Evolutionary conservation across 2,329 filamentous ascomycete species (phyloP).

Genomic region (Fusarium goolgardi): DNA sequence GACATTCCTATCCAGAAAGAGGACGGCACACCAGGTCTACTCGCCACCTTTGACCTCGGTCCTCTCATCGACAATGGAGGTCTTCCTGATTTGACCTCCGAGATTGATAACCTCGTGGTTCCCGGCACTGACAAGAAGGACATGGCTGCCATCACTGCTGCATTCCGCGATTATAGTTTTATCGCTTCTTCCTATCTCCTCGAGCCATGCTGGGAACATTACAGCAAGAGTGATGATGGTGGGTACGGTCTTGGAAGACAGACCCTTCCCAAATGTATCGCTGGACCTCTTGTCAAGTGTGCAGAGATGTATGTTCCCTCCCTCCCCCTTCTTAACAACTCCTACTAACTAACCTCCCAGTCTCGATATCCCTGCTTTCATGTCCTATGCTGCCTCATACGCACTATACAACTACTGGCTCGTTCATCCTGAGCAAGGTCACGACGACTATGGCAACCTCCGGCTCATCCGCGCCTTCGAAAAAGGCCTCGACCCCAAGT

Average conservation of each 20-base stretch:
- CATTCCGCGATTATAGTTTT: constrained; percentile 36
- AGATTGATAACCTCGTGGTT: constrained; percentile 35
- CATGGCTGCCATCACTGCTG: constrained; percentile 37
- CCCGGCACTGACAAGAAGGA: constrained; percentile 30
- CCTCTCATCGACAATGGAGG: constrained; percentile 32
- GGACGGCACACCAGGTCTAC: constrained; percentile 26
- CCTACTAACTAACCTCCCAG: constrained; percentile 8
- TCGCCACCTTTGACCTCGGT: constrained; percentile 34
- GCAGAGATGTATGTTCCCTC: constrained; percentile 29
- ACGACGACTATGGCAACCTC: constrained; percentile 74
- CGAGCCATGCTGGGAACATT: constrained; percentile 36
- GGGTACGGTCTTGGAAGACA: constrained; percentile 32
- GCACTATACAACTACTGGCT: constrained; percentile 76
- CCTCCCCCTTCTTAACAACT: accelerated
- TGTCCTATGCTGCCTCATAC: constrained; percentile 69
- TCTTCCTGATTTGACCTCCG: constrained; percentile 32
- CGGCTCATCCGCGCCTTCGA: constrained; percentile 93
- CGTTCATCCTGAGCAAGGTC: constrained; percentile 65
- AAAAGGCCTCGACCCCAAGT: constrained; percentile 84
- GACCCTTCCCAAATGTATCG: constrained; percentile 38
- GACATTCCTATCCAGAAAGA: constrained; percentile 39
- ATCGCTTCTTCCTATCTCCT: constrained; percentile 37
- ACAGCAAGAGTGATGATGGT: constrained; percentile 26
- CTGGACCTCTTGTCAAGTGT: constrained; percentile 38
- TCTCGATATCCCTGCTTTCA: constrained; percentile 38